Percentiles rank a stretch among this genome's conserved stretches.
phyloP scores from a whole-genome alignment of 352 stramenopile species.

The Phytophthora nicotianae region DNA sequence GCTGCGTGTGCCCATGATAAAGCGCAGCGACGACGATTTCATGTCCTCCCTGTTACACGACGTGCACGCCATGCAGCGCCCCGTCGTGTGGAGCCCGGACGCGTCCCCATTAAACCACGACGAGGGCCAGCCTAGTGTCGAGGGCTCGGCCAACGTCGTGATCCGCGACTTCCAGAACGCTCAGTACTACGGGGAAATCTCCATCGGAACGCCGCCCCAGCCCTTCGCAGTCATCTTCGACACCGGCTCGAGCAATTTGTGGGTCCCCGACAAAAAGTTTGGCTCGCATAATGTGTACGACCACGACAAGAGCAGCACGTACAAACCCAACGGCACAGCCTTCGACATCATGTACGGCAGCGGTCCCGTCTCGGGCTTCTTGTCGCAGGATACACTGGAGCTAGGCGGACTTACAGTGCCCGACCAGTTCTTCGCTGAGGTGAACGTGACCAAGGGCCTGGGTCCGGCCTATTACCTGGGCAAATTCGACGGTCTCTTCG shows the following conservation, averaged over 20 bases:
- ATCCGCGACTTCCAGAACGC: conserved; percentile 95
- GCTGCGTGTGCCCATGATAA: conserved; percentile 75
- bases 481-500: conserved; percentile 99
- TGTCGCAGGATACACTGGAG: conserved; percentile 89
- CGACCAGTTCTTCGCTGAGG: conserved; percentile 95
- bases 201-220: conserved; percentile 91
- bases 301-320: conserved; percentile 83
- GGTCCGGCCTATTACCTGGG: conserved; percentile 94
- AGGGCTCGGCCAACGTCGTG: conserved; percentile 50
- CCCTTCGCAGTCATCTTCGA: conserved; percentile 97
- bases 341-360: conserved; percentile 97
- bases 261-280: conserved; percentile 91
- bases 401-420: conserved; percentile 66
- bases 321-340: conserved; percentile 90
- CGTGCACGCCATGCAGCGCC: conserved; percentile 41
- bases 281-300: conserved; percentile 88
- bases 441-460: conserved; percentile 96
- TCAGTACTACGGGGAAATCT: conserved; percentile 94
- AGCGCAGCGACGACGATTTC: conserved; percentile 69
- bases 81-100: conserved; percentile 55
- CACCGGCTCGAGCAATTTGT: conserved; percentile 97
- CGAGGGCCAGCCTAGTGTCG: not conserved
- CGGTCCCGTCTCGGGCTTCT: conserved; percentile 91
- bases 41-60: conserved; percentile 58
- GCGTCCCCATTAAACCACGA: conserved; percentile 6